Base-by-base conservation (phyloP, 2,329 filamentous ascomycete species). In the Sporothrix inflata region DNA sequence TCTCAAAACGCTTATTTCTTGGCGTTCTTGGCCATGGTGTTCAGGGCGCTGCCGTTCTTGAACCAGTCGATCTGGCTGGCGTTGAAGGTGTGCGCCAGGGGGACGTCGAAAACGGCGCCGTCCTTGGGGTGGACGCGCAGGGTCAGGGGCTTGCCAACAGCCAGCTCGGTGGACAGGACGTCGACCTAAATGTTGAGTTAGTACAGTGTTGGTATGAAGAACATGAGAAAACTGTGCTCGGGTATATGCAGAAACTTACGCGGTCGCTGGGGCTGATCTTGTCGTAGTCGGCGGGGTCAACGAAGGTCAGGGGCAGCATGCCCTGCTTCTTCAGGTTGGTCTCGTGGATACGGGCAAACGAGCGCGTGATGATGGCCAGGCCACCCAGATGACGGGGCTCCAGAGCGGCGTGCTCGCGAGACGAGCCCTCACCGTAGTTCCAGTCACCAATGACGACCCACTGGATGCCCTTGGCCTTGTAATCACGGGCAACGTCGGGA, bases 241-340 rank as follows among this genome's bases (percentile, higher is more conserved):
- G n/a, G 19, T 42, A n/a, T 49, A 27, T 34, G 30, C 3, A 34
- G 30, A n/a, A 55, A 80, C 80, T 77, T 80, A 87, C 90, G 85
- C 91, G 94, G 88, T 97, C 96, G 74, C 96, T 91, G 77, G 94
- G 92, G 82, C 92, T 90, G 83, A 99, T 94, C 89, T 93, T 97
- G 83, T 99, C 96, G 84, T 99, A 99, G 84, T 99, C 96, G 82
- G 92, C 95, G 72, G 95, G 95, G 81, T 98, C 91, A 73, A 90
- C 85, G 86, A 99, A 99, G 79, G 94, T 98, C 76, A 99, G 89
- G 79, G 96, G 96, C 85, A 99, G 92, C 95, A 99, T 98, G 85
- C 96, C 96, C 90, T 99, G 96, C 92, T 99, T 99, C 93, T 99
- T 99, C 87, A 99, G 86, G 90, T 99, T 99, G 87, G 96, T 99